Base-by-base conservation (phyloP, 805 yeast genomes). In the Kuraishia ogatae region DNA sequence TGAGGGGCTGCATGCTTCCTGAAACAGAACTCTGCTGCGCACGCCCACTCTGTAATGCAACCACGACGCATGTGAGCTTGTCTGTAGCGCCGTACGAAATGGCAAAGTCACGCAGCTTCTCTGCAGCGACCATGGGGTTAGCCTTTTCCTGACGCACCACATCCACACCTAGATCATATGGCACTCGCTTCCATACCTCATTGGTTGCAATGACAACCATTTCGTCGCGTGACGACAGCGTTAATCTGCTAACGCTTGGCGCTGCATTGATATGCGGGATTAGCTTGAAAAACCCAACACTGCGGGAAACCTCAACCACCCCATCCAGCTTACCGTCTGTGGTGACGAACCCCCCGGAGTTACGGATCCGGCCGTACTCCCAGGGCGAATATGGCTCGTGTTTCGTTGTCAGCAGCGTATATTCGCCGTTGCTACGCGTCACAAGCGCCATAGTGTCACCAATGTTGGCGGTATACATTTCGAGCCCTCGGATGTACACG, bases 41-140 rank as follows among this genome's bases (percentile, higher is more conserved):
- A 55, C 72, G 74, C 58, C 77, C 76, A 58, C 83, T 83, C 54
- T 83, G 83, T 51, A 85, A 74, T 0, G 92, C 83, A 21, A 93
- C 67, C 15, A 94, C 96, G 68, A 89, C 81, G 4, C 90, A 94
- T 17, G 92, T 82, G 13, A 87, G 77, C 62, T 89, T 89, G 50
- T 87, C 91, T 2, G 79, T 72, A 48, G 93, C 86, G 22, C 98
- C 98, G 68, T 91, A 94, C 1, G 97, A 85, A 57, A 93, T 82
- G 1, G 98, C 97, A 73, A 87, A 90, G 69, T 94, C 99, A 64
- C 98, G 82, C 61, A 94, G 75, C 64, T 88, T 90, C 62, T 90
- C 96, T 0, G 99, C 97, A 0, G 97, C 97, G 24, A 83, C 67
- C 83, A 89, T 85, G 1, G 97, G 96, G 61, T 89, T 89, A 20